Conservation (phyloP, 2,329 filamentous ascomycete genomes). For the Chalaropsis thielavioides region DNA sequence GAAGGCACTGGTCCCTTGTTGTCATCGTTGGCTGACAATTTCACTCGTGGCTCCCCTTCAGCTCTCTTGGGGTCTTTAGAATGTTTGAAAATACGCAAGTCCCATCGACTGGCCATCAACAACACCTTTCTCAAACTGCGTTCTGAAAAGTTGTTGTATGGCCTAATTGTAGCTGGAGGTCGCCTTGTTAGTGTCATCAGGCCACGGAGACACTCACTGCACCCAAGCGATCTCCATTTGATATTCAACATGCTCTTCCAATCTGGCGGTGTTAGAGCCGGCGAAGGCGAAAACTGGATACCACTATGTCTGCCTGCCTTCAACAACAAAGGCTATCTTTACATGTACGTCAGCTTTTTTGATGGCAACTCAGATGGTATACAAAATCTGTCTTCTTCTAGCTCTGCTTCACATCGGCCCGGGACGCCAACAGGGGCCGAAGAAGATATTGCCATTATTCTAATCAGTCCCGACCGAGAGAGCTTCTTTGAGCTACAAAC, state of each 20-base stretch:
- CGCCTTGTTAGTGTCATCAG: constrained; percentile 88
- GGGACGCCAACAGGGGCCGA: constrained; percentile 39
- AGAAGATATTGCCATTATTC: constrained; percentile 74
- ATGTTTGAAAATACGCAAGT: constrained; percentile 81
- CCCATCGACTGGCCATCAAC: constrained; percentile 74
- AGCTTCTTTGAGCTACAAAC: constrained; percentile 79
- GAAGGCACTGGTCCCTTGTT: constrained; percentile 84
- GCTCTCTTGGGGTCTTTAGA: constrained; percentile 80
- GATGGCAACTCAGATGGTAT: constrained; percentile 34
- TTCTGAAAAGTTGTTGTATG: constrained; percentile 71
- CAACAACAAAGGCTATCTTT: constrained; percentile 90
- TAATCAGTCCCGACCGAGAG: constrained; percentile 87
- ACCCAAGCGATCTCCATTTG: constrained; percentile 86
- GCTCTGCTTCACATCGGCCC: neutral
- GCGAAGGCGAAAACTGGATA: constrained; percentile 91
- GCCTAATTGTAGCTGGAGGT: constrained; percentile 81
- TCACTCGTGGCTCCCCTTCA: constrained; percentile 82
- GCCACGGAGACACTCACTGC: constrained; percentile 85
- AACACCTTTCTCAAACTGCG: constrained; percentile 69
- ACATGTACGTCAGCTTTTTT: constrained; percentile 98
- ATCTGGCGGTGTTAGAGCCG: constrained; percentile 78
- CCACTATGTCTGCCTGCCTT: constrained; percentile 91
- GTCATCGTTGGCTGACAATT: constrained; percentile 84
- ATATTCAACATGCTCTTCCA: constrained; percentile 99
- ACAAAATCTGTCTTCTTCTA: neutral